Conservation (phyloP, 306 rosid genomes). For the Rosa multiflora region DNA sequence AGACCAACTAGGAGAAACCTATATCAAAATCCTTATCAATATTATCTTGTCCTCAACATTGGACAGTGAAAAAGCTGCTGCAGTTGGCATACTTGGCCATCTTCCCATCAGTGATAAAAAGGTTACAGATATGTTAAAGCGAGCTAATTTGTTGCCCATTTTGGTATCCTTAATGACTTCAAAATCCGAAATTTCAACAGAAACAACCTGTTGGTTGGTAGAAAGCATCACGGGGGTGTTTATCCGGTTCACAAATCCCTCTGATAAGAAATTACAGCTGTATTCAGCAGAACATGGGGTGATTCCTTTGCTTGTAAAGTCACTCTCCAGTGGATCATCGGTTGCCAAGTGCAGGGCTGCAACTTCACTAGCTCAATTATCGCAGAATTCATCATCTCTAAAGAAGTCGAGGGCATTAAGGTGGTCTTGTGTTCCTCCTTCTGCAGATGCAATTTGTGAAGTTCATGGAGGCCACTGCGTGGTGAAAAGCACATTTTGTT, state of each 20-base stretch:
- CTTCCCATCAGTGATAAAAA: constrained; percentile 65
- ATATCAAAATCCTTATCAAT: constrained; percentile 41
- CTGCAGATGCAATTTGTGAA: constrained; percentile 56
- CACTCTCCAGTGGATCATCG: constrained; percentile 57
- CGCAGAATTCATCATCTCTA: constrained; percentile 67
- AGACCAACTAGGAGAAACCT: constrained; percentile 64
- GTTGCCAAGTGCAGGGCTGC: constrained; percentile 72
- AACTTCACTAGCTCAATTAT: constrained; percentile 69
- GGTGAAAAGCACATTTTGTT: constrained; percentile 68
- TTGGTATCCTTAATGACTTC: constrained; percentile 52
- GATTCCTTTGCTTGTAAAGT: constrained; percentile 70
- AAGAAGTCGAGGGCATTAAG: constrained; percentile 46
- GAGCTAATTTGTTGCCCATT: constrained; percentile 53
- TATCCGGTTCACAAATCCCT: constrained; percentile 67
- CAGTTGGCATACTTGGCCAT: constrained; percentile 69
- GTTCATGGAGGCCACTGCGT: constrained; percentile 70
- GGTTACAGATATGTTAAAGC: constrained; percentile 56
- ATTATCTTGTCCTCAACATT: constrained; percentile 54
- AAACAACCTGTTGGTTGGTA: constrained; percentile 28
- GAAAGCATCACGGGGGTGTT: constrained; percentile 54
- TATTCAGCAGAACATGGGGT: constrained; percentile 72
- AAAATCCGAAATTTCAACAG: constrained; percentile 35
- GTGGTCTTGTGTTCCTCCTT: constrained; percentile 69
- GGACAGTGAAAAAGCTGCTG: constrained; percentile 56
- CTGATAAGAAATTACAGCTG: constrained; percentile 72